Base-by-base conservation (phyloP, 768 basidiomycete species). In the Suillus brevipes region DNA sequence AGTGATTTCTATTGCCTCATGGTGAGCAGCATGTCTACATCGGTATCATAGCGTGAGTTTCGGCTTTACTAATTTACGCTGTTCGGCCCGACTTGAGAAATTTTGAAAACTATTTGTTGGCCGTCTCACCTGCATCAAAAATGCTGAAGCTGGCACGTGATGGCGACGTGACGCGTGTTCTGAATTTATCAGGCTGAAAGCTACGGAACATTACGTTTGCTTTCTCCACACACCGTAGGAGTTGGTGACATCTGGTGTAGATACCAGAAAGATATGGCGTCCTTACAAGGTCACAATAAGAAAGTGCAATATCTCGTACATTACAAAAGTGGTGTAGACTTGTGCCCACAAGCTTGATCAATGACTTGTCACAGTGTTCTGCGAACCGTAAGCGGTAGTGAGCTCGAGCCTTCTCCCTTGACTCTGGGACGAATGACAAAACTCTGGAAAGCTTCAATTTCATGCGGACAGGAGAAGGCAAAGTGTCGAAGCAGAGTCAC, bases 391-490 rank as follows among this genome's bases (percentile, higher is more conserved):
- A 88, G 78, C 47, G 88, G 87, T 47, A 89, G 80, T 14, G 85
- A 86, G 66, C 86, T 88, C 12, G 78, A 73, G 1, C 77, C 78
- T 67, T 87, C 77, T 53, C 86, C 86, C 67, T 77, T 77, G 63
- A 89, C 72, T 40, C 86, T 81, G 42, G 88, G 86, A 18, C 87
- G 82, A 60, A 89, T 81, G 14, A 89, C 87, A 65, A 88, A 89
- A 61, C 87, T 87, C 68, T 87, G 86, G 73, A 89, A 88, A 28
- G 85, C 71, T 68, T 88, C 87, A 56, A 89, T 87, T 42, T 87
- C 78, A 59, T 78, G 69, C 25, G 78, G 72, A 66, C 84, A 85
- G 4, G 80, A 75, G 69, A 88, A 87, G 9, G 82, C 79, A 71
- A 87, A 89, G 40, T 83, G 82, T 38, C 78, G 81, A 68, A 89